These are phyloP conservation scores for Ocimum tenuiflorum DNA, from an alignment of 257 asterid species.

Conservation along the genomic window DNA sequence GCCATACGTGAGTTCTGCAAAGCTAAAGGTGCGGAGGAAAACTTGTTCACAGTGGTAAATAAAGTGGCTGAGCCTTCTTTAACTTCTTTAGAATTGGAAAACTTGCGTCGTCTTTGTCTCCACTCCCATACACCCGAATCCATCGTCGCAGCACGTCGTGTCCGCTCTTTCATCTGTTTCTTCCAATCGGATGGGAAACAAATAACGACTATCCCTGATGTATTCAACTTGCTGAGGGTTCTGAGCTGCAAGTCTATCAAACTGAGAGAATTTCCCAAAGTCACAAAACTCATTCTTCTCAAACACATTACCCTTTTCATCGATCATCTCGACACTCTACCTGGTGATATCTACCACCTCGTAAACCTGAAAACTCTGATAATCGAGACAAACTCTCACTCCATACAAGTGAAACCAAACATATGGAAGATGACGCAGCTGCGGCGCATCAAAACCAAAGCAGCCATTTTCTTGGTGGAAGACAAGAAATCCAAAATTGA, in stretches of 20 bases:
- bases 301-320: neutral
- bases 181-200: neutral
- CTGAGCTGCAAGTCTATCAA: neutral
- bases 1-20: neutral
- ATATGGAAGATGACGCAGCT: neutral
- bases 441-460: neutral
- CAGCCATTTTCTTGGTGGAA: neutral
- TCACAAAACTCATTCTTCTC: neutral
- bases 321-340: neutral
- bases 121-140: neutral
- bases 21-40: neutral
- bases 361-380: neutral
- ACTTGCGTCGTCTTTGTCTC: neutral
- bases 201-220: neutral
- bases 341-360: neutral
- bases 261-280: neutral
- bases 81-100: neutral
- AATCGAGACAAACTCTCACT: neutral
- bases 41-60: neutral
- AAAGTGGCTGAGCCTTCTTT: neutral
- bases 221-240: conserved; percentile 16
- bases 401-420: neutral
- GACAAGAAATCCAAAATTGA: neutral
- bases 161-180: neutral
- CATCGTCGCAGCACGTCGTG: neutral